Conservation (phyloP, 441 rosid species). For the Pelargonium myrrhifolium region DNA sequence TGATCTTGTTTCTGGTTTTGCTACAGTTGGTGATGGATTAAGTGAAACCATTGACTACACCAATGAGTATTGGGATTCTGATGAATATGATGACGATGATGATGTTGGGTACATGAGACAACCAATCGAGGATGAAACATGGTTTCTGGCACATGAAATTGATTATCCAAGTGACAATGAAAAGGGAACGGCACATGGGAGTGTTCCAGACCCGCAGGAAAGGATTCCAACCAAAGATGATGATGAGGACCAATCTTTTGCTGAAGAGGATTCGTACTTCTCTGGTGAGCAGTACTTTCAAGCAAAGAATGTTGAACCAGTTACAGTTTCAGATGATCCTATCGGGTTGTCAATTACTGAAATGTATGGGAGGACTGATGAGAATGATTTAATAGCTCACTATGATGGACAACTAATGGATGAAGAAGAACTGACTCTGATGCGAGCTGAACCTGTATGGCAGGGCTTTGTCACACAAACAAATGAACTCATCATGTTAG, state of each 20-base stretch:
- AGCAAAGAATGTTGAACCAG: constrained; percentile 52
- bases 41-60: constrained; percentile 86
- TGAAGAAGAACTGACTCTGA: constrained; percentile 66
- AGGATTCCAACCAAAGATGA: constrained; percentile 68
- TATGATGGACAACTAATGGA: constrained; percentile 84
- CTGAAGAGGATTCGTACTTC: constrained; percentile 85
- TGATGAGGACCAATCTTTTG: constrained; percentile 82
- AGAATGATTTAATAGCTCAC: constrained; percentile 55
- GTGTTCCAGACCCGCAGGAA: constrained; percentile 68
- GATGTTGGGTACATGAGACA: constrained; percentile 97
- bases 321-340: constrained; percentile 63
- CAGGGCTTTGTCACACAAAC: constrained; percentile 86
- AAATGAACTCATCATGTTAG: constrained; percentile 59
- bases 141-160: constrained; percentile 98
- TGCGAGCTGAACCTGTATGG: constrained; percentile 85
- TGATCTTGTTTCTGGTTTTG: constrained; percentile 95
- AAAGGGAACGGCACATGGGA: constrained; percentile 67
- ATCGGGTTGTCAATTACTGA: constrained; percentile 49
- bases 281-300: constrained; percentile 76
- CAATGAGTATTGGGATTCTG: constrained; percentile 98
- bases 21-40: constrained; percentile 91
- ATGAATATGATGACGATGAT: constrained; percentile 91
- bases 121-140: constrained; percentile 90
- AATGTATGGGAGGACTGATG: constrained; percentile 50
- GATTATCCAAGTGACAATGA: constrained; percentile 98